A percentile compares a stretch with the other conserved stretches of the same genome.
These are phyloP conservation scores for Globisporangium barbulae DNA, from an alignment of 352 stramenopile species.

Conservation along the genomic window DNA sequence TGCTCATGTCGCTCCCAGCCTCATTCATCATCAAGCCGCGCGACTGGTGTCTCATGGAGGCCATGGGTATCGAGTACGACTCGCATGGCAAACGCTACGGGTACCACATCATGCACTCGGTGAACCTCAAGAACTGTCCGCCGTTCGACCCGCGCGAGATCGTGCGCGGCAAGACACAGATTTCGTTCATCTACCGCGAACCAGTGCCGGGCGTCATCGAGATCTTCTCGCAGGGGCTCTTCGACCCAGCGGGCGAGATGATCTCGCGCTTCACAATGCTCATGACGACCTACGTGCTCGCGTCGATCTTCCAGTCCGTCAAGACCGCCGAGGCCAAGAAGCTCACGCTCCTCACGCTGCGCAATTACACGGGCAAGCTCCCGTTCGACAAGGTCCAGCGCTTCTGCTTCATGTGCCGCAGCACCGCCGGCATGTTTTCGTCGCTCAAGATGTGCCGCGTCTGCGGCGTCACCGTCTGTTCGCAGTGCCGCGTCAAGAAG, in stretches of 20 bases:
- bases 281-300: slow-evolving; percentile 32
- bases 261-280: slow-evolving; percentile 22
- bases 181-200: slow-evolving; percentile 38
- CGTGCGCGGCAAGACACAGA: slow-evolving; percentile 27
- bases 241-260: slow-evolving; percentile 39
- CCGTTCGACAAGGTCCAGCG: slow-evolving; percentile 10
- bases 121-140: slow-evolving; percentile 35
- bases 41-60: slow-evolving; percentile 34
- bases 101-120: slow-evolving; percentile 42
- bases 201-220: slow-evolving; percentile 31
- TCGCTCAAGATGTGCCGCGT: slow-evolving; percentile 33
- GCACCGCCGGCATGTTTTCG: slow-evolving; percentile 11
- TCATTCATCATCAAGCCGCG: slow-evolving; percentile 19
- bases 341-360: slow-evolving; percentile 35
- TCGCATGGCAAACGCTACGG: slow-evolving; percentile 25
- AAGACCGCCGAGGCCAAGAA: slow-evolving; percentile 54
- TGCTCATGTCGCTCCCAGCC: slow-evolving; percentile 28
- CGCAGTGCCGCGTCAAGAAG: slow-evolving; percentile 46
- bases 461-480: slow-evolving; percentile 41
- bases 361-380: slow-evolving; percentile 16
- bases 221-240: slow-evolving; percentile 36
- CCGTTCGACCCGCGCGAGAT: slow-evolving; percentile 26
- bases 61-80: slow-evolving; percentile 38
- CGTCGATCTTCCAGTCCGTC: slow-evolving; percentile 17
- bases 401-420: slow-evolving; percentile 23